These are phyloP conservation scores for Rhodomyrtus psidioides DNA, from an alignment of 441 rosid genomes.

Conservation along the genomic window DNA sequence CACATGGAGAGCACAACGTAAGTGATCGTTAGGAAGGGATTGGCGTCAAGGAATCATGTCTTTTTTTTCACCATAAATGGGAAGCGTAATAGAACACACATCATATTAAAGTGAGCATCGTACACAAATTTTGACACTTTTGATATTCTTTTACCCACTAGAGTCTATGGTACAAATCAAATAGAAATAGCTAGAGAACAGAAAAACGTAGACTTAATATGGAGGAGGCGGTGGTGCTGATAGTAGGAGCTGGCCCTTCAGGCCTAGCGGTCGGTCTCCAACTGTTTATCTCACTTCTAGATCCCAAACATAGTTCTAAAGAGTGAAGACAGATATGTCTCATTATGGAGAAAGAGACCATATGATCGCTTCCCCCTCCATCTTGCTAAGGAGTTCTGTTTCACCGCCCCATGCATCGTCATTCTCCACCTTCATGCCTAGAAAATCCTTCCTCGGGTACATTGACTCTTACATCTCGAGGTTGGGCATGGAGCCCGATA, in stretches of 20 bases:
- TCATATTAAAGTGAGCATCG: not conserved
- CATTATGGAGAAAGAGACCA: conserved; percentile 43
- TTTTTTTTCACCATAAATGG: not conserved
- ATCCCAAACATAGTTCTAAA: conserved; percentile 34
- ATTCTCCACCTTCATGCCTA: conserved; percentile 26
- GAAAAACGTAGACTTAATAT: not conserved
- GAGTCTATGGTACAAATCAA: not conserved
- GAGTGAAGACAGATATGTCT: conserved; percentile 36
- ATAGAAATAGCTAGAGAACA: not conserved
- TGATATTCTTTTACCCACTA: too few relatives aligned
- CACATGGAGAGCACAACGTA: not conserved
- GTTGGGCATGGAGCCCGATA: conserved; percentile 21
- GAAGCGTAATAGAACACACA: not conserved
- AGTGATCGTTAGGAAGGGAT: not conserved
- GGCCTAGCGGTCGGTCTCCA: conserved; percentile 42
- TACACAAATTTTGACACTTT: too few relatives aligned
- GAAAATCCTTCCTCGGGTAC: conserved; percentile 20
- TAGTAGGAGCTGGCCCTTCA: conserved; percentile 50
- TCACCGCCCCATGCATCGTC: conserved; percentile 17
- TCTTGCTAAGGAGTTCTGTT: conserved; percentile 35
- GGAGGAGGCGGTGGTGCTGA: conserved; percentile 1
- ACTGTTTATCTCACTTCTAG: conserved; percentile 20
- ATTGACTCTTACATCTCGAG: conserved; percentile 21
- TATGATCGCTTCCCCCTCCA: conserved; percentile 43
- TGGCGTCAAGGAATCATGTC: not conserved